These are phyloP conservation scores for Mycena alexandri DNA, from an alignment of 768 basidiomycete genomes.

Conservation along the genomic window DNA sequence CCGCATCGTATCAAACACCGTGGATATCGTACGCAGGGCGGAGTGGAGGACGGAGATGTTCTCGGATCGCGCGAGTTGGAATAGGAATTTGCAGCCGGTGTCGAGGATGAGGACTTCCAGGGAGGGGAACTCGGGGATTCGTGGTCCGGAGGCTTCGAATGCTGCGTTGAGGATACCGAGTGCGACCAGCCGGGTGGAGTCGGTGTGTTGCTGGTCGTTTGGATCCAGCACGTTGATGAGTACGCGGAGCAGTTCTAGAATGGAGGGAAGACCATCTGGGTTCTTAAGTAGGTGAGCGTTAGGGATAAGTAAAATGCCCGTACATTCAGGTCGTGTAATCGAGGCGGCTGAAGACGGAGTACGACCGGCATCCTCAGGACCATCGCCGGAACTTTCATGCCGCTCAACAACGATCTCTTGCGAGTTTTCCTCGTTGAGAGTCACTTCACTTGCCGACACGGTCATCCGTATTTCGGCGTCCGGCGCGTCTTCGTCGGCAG, in stretches of 20 bases:
- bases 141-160: conserved; percentile 85
- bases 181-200: conserved; percentile 92
- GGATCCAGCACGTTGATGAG: conserved; percentile 96
- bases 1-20: conserved; percentile 90
- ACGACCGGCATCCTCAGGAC: conserved; percentile 34
- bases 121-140: conserved; percentile 83
- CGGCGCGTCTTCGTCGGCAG: conserved; percentile 62
- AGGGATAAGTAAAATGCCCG: conserved; percentile 37
- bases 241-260: conserved; percentile 92
- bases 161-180: conserved; percentile 89
- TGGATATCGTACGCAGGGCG: conserved; percentile 87
- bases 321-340: conserved; percentile 57
- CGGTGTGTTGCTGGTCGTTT: conserved; percentile 94
- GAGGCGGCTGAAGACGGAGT: conserved; percentile 44
- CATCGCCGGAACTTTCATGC: conserved; percentile 26
- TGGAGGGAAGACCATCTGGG: conserved; percentile 90
- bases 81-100: conserved; percentile 94
- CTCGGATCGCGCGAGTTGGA: conserved; percentile 95
- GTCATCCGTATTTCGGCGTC: conserved; percentile 74
- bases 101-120: conserved; percentile 84
- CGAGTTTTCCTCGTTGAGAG: conserved; percentile 38
- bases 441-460: conserved; percentile 55
- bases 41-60: conserved; percentile 82
- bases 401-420: conserved; percentile 37
- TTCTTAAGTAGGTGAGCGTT: conserved; percentile 27